Conservation (phyloP, 192 early-diverging fungal genomes). For the Coemansia sp. region DNA sequence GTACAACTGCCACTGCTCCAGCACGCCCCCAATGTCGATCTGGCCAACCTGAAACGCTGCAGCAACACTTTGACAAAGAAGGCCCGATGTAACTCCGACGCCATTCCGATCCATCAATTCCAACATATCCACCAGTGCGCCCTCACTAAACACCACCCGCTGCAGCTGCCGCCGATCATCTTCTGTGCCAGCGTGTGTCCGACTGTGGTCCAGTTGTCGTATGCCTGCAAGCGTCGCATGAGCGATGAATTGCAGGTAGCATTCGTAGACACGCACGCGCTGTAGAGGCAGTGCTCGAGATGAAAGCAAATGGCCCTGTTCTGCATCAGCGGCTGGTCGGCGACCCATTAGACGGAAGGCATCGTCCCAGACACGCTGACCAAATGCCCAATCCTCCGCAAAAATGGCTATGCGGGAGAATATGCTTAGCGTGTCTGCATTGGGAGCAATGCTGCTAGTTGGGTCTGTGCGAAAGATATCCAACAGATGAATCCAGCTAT, state of each 20-base stretch:
- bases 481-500: slow-evolving; percentile 35
- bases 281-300: slow-evolving; percentile 8
- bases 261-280: slow-evolving; percentile 35
- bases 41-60: slow-evolving; percentile 40
- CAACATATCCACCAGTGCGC: slow-evolving; percentile 36
- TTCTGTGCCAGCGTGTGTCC: background rate
- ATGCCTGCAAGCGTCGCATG: slow-evolving; percentile 7
- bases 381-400: slow-evolving; percentile 31
- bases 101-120: slow-evolving; percentile 33
- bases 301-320: background rate
- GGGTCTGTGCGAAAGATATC: background rate
- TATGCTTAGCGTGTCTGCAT: slow-evolving; percentile 34
- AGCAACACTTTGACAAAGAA: slow-evolving; percentile 41
- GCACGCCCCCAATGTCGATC: slow-evolving; percentile 29
- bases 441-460: slow-evolving; percentile 12
- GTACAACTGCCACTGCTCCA: slow-evolving; percentile 52
- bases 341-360: slow-evolving; percentile 21
- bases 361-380: slow-evolving; percentile 39
- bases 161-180: background rate
- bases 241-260: slow-evolving; percentile 32
- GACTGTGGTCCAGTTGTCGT: background rate
- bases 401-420: slow-evolving; percentile 26
- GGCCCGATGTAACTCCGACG: slow-evolving; percentile 34
- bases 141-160: slow-evolving; percentile 20
- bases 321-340: background rate